These are phyloP conservation scores for Aureobasidium lini DNA, from an alignment of 2,329 filamentous ascomycete species.

Conservation along the genomic window DNA sequence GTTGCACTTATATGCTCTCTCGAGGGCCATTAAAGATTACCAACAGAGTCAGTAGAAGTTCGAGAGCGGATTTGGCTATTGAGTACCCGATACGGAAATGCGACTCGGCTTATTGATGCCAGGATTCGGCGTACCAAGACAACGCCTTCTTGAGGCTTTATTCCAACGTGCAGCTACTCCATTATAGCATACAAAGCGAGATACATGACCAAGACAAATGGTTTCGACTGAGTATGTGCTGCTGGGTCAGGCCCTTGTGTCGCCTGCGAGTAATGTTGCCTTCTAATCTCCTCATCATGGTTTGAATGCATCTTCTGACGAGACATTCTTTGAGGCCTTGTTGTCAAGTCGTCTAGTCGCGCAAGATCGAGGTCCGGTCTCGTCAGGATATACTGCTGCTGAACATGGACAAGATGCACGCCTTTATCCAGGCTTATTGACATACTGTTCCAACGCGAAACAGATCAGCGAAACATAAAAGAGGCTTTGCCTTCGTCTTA, in stretches of 20 bases:
- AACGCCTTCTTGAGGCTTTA: background rate
- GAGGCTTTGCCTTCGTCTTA: background rate
- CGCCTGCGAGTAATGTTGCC: background rate
- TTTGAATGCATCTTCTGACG: background rate
- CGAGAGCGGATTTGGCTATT: background rate
- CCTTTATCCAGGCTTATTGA: constrained; percentile 1
- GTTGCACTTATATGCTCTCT: no score
- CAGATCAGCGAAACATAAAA: background rate
- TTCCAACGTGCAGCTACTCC: background rate
- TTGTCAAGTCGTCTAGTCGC: background rate
- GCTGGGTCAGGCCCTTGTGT: background rate
- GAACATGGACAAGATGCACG: background rate
- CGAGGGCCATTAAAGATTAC: no score
- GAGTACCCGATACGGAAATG: background rate
- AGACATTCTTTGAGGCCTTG: background rate
- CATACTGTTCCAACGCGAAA: background rate
- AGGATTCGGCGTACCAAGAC: background rate
- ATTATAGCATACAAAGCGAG: background rate
- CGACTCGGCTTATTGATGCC: background rate
- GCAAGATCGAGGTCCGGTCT: background rate
- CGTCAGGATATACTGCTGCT: background rate
- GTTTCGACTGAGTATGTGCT: background rate
- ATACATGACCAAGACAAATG: background rate
- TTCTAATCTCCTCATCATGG: background rate
- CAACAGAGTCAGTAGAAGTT: no score